These are phyloP conservation scores for Fusarium secorum DNA, from an alignment of 2,329 filamentous ascomycete genomes.

Conservation along the genomic window DNA sequence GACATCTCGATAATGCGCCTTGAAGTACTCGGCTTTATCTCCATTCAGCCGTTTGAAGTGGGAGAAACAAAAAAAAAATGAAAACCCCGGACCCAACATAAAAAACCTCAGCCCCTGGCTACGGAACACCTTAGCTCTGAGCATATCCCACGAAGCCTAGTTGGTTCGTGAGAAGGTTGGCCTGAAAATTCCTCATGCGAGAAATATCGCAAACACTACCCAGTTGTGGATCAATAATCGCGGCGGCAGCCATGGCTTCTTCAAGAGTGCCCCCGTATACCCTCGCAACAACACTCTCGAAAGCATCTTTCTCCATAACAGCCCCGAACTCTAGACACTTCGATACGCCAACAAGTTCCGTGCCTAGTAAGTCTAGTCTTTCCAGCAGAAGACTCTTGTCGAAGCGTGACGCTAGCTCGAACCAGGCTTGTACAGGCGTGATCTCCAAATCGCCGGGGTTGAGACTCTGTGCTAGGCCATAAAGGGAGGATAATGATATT, in stretches of 20 bases:
- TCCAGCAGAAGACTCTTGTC: constrained; percentile 50
- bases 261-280: constrained; percentile 48
- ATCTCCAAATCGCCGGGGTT: constrained; percentile 54
- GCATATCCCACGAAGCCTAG: constrained; percentile 20
- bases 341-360: constrained; percentile 54
- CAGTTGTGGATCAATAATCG: not conserved
- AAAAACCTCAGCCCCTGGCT: not conserved
- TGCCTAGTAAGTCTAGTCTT: constrained; percentile 50
- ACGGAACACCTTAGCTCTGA: constrained; percentile 1
- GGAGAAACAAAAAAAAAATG: not conserved
- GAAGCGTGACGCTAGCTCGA: constrained; percentile 57
- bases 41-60: not conserved
- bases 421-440: constrained; percentile 63
- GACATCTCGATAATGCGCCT: not conserved
- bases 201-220: constrained; percentile 7
- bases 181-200: not conserved
- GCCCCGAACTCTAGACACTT: constrained; percentile 59
- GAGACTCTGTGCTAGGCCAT: constrained; percentile 56
- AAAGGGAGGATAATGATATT: constrained; percentile 54
- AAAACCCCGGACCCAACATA: not conserved
- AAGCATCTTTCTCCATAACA: constrained; percentile 54
- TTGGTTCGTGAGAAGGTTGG: not conserved
- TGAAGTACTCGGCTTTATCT: not conserved
- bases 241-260: constrained; percentile 23
- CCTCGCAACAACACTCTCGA: constrained; percentile 55